Base-by-base conservation (phyloP, 2,329 filamentous ascomycete genomes). In the Podosphaera fusca region DNA sequence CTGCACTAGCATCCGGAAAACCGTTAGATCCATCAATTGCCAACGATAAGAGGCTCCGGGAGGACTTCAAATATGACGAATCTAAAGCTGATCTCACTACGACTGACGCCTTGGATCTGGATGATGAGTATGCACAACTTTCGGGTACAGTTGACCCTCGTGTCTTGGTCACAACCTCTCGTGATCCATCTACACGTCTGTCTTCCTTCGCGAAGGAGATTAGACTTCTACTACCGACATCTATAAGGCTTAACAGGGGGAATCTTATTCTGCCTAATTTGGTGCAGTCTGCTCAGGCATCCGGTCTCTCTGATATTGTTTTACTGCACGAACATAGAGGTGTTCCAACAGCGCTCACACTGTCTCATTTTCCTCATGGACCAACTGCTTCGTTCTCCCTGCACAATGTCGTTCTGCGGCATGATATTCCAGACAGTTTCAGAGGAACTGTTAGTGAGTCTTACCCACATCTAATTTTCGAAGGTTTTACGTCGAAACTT, bases 21-120 rank as follows among this genome's bases (percentile, higher is more conserved):
- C 85, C 87, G 7, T 72, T 95, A 53, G 85, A 90, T 63, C 79
- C 85, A 31, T 75, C 78, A 40, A 85, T 96, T 62, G 87, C 89
- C 57, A 85, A 94, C 66, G 90, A 98, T 71, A 87, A 87, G 69
- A 68, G 77, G 35, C 72, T 98, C 57, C 80, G 89, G 49, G 82
- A 86, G 67, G 87, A 96, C 68, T 95, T 85, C 72, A 88, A 89
- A 67, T 98, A 90, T 68, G 92, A 98, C 67, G 90, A 95, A 70
- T 86, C 87, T 3, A 73, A 80, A 31, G 76, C 77, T 30, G 84
- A 88, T 63, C 72, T 81, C 57, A 80, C 75, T 2, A 73, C 74
- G 21, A 77, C 86, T 58, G 82, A 87, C 58, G 76, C 83, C 67
- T 70, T 87, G 21, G 83, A 86, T 57, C 71, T 94, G 29, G 87